A percentile compares a stretch with the other conserved stretches of the same genome.
Conservation (phyloP, 140 eudicot species). For the Cichorium intybus region DNA sequence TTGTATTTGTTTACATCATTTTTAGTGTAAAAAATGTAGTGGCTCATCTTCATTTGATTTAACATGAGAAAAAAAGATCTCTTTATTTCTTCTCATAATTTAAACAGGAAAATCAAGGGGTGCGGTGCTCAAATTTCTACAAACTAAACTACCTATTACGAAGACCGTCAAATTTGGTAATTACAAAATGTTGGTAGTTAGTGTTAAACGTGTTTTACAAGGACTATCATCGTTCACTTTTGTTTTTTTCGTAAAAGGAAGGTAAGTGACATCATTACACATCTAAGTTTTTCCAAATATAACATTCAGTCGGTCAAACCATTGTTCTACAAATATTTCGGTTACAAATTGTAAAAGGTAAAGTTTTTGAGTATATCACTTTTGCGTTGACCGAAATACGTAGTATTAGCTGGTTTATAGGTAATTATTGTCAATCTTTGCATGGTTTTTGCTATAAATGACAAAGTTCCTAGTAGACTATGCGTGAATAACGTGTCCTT, state of each 20-base stretch:
- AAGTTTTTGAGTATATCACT: neutral
- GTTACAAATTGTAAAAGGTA: slow-evolving; percentile 14
- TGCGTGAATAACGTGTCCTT: slow-evolving; percentile 12
- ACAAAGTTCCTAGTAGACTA: slow-evolving; percentile 10
- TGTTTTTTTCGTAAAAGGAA: neutral
- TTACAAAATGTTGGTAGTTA: no score
- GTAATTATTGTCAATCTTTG: neutral
- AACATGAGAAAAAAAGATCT: no score
- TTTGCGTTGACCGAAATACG: neutral
- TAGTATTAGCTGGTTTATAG: slow-evolving; percentile 2
- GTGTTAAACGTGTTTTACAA: no score
- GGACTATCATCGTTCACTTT: neutral
- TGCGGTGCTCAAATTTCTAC: no score
- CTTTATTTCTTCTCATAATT: neutral
- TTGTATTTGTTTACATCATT: neutral
- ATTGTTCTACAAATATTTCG: neutral
- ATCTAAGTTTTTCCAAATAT: slow-evolving; percentile 1
- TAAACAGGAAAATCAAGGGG: neutral
- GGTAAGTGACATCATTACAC: neutral
- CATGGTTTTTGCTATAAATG: slow-evolving; percentile 9
- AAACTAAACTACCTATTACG: no score
- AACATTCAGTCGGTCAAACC: slow-evolving; percentile 24
- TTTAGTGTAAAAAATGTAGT: neutral
- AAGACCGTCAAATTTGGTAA: no score
- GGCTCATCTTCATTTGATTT: neutral